Evolutionary conservation across 495 filamentous ascomycete species (phyloP).

Genomic region (Penicillium psychrofluorescens): DNA sequence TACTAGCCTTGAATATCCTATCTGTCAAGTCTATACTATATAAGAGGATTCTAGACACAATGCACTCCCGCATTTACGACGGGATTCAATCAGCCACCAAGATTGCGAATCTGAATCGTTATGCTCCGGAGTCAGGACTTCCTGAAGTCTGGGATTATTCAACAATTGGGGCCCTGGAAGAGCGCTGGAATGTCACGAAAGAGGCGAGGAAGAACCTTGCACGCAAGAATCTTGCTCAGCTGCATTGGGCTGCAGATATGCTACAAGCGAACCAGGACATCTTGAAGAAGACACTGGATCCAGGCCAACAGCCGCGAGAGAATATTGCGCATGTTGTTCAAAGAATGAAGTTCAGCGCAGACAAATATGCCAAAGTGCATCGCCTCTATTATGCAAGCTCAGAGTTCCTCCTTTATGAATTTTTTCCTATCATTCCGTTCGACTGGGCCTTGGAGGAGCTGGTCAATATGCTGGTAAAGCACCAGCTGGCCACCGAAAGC

Average conservation of each 20-base stretch:
- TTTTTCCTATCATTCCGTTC: constrained; percentile 8
- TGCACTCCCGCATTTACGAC: neutral
- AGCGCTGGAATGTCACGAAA: constrained; percentile 2
- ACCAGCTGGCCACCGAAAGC: neutral
- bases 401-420: constrained; percentile 6
- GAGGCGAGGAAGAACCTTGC: constrained; percentile 2
- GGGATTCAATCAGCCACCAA: neutral
- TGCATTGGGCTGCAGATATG: constrained; percentile 5
- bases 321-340: constrained; percentile 11
- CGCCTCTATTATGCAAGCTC: neutral
- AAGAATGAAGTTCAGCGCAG: constrained; percentile 1
- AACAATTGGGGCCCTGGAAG: constrained; percentile 4
- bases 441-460: constrained; percentile 7
- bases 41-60: neutral
- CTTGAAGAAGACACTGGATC: constrained; percentile 15
- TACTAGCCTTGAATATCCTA: neutral
- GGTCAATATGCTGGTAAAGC: constrained; percentile 3
- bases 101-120: too few species aligned
- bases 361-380: neutral
- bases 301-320: constrained; percentile 4
- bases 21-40: neutral
- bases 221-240: constrained; percentile 1
- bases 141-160: neutral
- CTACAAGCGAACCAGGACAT: constrained; percentile 16
- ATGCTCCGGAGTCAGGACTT: neutral